These are phyloP conservation scores for Metarhizium anisopliae DNA, from an alignment of 2,329 filamentous ascomycete genomes.

Conservation along the genomic window DNA sequence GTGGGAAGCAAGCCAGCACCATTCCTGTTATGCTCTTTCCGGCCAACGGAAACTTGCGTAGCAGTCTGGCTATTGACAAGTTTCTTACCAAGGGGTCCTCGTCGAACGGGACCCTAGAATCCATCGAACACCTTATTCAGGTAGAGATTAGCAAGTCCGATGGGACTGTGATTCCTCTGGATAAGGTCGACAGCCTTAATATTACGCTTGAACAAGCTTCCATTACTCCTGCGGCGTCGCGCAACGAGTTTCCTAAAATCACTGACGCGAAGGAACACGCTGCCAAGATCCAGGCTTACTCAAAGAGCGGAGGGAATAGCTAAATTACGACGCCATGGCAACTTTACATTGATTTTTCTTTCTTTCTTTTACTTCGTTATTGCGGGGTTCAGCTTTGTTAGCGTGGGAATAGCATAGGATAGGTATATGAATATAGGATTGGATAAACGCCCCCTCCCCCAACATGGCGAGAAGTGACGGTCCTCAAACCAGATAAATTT, in stretches of 20 bases:
- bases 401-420: background rate
- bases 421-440: no score
- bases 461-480: no score
- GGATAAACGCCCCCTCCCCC: no score
- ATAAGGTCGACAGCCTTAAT: conserved; percentile 25
- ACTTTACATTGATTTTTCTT: no score
- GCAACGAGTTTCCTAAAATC: conserved; percentile 20
- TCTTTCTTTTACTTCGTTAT: background rate
- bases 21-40: conserved; percentile 29
- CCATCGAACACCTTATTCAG: conserved; percentile 1
- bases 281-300: background rate
- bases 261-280: conserved; percentile 6
- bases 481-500: no score
- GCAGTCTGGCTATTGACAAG: conserved; percentile 37
- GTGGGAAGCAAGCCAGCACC: conserved; percentile 21
- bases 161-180: conserved; percentile 18
- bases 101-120: conserved; percentile 1
- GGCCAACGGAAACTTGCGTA: conserved; percentile 20
- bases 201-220: conserved; percentile 26
- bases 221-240: conserved; percentile 15
- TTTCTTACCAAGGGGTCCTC: background rate
- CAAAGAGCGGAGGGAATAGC: background rate
- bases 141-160: conserved; percentile 18
- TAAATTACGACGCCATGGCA: background rate
- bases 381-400: background rate